Percentiles rank a stretch among this genome's conserved stretches.
These are phyloP conservation scores for Dujonia santamariae DNA, from an alignment of 1,139 yeast species.

Conservation along the genomic window DNA sequence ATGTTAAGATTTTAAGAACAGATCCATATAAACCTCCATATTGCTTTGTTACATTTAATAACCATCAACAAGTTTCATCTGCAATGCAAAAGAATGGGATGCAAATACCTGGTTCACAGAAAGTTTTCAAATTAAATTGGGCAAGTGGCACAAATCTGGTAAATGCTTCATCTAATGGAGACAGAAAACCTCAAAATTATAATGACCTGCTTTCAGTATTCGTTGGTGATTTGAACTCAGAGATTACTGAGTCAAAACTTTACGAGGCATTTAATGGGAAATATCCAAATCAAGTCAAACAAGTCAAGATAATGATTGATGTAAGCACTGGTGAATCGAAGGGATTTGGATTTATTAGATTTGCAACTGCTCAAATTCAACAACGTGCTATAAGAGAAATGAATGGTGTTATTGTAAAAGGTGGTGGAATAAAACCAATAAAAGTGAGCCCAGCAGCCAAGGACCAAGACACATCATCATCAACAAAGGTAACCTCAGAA, in stretches of 20 bases:
- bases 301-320: slow-evolving; percentile 86
- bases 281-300: slow-evolving; percentile 68
- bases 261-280: slow-evolving; percentile 66
- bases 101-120: slow-evolving; percentile 56
- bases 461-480: neutral
- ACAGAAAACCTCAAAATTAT: slow-evolving; percentile 1
- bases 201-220: slow-evolving; percentile 54
- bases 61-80: slow-evolving; percentile 61
- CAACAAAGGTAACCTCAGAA: neutral
- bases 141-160: slow-evolving; percentile 54
- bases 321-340: slow-evolving; percentile 71
- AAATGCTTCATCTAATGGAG: neutral
- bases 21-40: slow-evolving; percentile 41
- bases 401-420: slow-evolving; percentile 77
- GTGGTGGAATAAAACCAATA: slow-evolving; percentile 72
- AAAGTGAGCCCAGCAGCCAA: slow-evolving; percentile 39
- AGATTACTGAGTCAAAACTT: slow-evolving; percentile 70
- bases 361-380: slow-evolving; percentile 68
- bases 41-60: slow-evolving; percentile 81
- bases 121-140: slow-evolving; percentile 76
- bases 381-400: slow-evolving; percentile 73
- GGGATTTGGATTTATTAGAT: slow-evolving; percentile 92
- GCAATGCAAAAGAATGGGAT: slow-evolving; percentile 72
- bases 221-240: slow-evolving; percentile 81
- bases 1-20: slow-evolving; percentile 37